Base-by-base conservation (phyloP, 352 stramenopile species). In the Phytophthora hibernalis region DNA sequence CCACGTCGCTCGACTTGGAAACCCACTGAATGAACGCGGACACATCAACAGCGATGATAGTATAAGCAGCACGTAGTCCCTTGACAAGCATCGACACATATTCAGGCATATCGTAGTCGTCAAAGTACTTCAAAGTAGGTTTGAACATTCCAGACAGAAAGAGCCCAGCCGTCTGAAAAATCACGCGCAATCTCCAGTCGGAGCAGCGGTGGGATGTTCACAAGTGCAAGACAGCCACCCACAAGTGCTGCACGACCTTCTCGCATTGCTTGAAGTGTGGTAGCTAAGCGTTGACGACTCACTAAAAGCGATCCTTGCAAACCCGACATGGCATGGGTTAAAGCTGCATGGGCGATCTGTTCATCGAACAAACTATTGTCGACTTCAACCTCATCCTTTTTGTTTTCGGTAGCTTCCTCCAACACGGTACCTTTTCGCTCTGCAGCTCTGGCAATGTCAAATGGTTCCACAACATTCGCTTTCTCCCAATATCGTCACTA, bases 121-220 rank as follows among this genome's bases (percentile, higher is more conserved):
- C 40, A 11, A 62, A 55, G 60, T 49, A 68, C 31, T 45, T 40
- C 16, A 74, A 15, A 1, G 76, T 61, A 11, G 65, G 50, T 21
- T 62, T 66, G 52, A 79, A 80, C 21, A 83, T 49, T 22, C 72
- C 72, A 0, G 68, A 72, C 48, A 83, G 76, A 28, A 83, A 79
- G 26, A 83, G 50, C 12, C 68, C 74, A 16, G 73, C 50, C 0
- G 65, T 80, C 40, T 83, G 75, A 20, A 66, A 83, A 80, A 38
- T 83, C 75, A 18, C 75, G 71, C 11, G 68, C 33, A 38, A 83
- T 83, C 15, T 79, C 75, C 20, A 83, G 38, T 18, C 75, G 68
- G 26, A 83, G 54, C n/a, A 83, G 54, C 2, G 75, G 70, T 7
- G 70, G 72, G 13, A 81, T 62, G n/a, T 44, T 54, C 9, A 60